Base-by-base conservation (phyloP, 208 protist species). In the Leishmania arabica region DNA sequence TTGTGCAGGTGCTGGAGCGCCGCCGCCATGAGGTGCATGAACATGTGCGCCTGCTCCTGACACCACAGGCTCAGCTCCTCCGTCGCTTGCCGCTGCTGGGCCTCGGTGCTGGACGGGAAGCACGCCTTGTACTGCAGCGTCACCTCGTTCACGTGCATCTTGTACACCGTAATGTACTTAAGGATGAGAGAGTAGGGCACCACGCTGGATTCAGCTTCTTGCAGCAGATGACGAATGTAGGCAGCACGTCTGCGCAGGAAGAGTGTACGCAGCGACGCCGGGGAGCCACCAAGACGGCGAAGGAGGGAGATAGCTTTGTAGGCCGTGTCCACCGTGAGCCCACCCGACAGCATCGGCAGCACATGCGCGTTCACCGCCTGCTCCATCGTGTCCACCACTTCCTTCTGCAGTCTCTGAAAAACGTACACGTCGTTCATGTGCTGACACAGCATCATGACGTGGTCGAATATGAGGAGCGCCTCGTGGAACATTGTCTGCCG, bases 401-500 rank as follows among this genome's bases (percentile, higher is more conserved):
- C 77, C 24, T 40, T 31, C 72, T 89, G 78, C 7, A 90, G 49
- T 3, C 83, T 80, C n/a, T 70, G 77, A 21, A 91, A 88, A 60
- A 88, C 80, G 54, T 62, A 65, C n/a, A 87, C 88, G 24, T 69
- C 69, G n/a, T 69, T 77, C 78, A 88, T 88, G 84, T 83, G 73
- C 58, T 86, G 82, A 1, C 86, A 77, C 54, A 88, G 84, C 72
- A 84, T 82, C 24, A 79, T 86, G 34, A 97, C 86, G 72, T 95
- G 91, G 84, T 95, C 87, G 34, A 95, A 75, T 49, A 97, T 86
- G 40, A 91, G 83, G 1, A 95, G 73, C 49, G 92, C 92, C 87
- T 97, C 92, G 78, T 92, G 88, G 82, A 94, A 96, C 92, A 97
- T 92, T 34, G 91, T 90, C 54, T 87, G 87, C 3, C 80, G 79